Percentiles rank a stretch among this genome's conserved stretches.
These are phyloP conservation scores for Hypholoma sublateritium DNA, from an alignment of 768 basidiomycete genomes.

Conservation along the genomic window DNA sequence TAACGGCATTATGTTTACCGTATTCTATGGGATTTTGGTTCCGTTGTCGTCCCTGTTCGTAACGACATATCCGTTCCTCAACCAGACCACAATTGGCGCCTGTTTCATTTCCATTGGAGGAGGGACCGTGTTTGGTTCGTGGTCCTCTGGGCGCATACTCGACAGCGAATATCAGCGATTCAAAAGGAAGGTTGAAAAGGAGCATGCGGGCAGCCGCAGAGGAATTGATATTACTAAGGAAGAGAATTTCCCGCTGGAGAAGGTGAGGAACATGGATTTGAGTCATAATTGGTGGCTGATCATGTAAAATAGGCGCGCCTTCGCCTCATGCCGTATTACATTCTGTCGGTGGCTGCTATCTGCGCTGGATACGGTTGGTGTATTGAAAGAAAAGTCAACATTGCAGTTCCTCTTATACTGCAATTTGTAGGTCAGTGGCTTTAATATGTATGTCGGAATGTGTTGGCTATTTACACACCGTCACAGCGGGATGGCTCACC, in stretches of 20 bases:
- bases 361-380: conserved; percentile 66
- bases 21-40: conserved; percentile 61
- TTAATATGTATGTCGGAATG: background rate
- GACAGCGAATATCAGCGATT: conserved; percentile 60
- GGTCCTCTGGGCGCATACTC: conserved; percentile 56
- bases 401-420: conserved; percentile 55
- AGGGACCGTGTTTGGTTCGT: conserved; percentile 64
- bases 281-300: background rate
- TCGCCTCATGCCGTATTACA: conserved; percentile 17
- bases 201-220: background rate
- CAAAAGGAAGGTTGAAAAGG: conserved; percentile 32
- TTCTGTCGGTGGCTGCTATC: conserved; percentile 32
- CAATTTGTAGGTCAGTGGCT: conserved; percentile 22
- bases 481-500: conserved; percentile 46
- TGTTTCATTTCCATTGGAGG: conserved; percentile 78
- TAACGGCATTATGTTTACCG: conserved; percentile 51
- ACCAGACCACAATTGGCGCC: conserved; percentile 66
- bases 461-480: background rate
- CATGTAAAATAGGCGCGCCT: conserved; percentile 17
- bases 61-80: conserved; percentile 55
- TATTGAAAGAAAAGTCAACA: conserved; percentile 43
- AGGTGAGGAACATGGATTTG: conserved; percentile 21
- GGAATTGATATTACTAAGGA: conserved; percentile 18
- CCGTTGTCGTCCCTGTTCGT: conserved; percentile 63
- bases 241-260: conserved; percentile 58